A percentile compares a stretch with the other conserved stretches of the same genome.
Conservation (phyloP, 371 early-diverging fungal genomes). For the Actinomortierella wolfii region DNA sequence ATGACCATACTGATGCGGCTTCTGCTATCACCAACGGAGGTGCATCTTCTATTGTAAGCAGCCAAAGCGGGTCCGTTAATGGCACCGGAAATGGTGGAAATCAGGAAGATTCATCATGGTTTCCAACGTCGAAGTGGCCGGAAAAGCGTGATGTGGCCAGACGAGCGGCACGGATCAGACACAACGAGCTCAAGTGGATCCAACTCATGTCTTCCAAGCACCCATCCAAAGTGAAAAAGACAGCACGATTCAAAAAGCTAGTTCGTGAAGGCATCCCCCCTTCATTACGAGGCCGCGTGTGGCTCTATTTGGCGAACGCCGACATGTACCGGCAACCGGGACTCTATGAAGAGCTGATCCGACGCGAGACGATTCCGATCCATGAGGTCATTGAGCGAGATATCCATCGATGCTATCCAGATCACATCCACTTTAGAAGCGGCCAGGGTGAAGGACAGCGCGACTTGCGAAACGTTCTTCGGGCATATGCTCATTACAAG, state of each 20-base stretch:
- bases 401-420: slow-evolving; percentile 87
- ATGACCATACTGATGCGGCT: background rate
- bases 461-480: slow-evolving; percentile 73
- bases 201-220: slow-evolving; percentile 9
- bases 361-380: slow-evolving; percentile 50
- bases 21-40: slow-evolving; percentile 3
- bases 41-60: too few species aligned
- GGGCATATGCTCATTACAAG: slow-evolving; percentile 91
- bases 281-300: slow-evolving; percentile 72
- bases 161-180: slow-evolving; percentile 5
- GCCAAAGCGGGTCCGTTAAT: too few species aligned
- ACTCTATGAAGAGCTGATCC: slow-evolving; percentile 38
- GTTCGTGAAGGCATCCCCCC: slow-evolving; percentile 77
- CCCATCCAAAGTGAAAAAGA: background rate
- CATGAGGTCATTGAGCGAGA: slow-evolving; percentile 91
- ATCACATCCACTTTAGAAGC: slow-evolving; percentile 75
- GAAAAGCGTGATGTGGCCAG: too few species aligned
- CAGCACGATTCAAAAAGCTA: slow-evolving; percentile 65
- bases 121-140: too few species aligned
- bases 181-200: slow-evolving; percentile 41
- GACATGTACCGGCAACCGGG: slow-evolving; percentile 53
- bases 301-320: slow-evolving; percentile 70
- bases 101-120: too few species aligned
- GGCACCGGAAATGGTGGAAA: too few species aligned
- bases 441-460: slow-evolving; percentile 70